Conservation (phyloP, 2,329 filamentous ascomycete species). For the Aspergillus alliaceus region DNA sequence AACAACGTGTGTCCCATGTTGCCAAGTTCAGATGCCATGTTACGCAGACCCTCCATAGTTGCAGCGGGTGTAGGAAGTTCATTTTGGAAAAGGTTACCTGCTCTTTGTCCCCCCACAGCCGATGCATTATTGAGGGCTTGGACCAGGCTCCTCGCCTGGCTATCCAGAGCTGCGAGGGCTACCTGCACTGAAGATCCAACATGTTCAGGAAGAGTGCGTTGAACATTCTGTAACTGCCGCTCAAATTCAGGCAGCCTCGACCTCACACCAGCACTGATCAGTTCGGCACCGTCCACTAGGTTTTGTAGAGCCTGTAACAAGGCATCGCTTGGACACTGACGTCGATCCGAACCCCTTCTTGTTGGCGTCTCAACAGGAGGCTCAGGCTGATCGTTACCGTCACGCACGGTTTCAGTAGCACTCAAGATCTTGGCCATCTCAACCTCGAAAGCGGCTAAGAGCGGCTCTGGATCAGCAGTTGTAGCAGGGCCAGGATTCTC, state of each 20-base stretch:
- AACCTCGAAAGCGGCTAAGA: conserved; percentile 41
- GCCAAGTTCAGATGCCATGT: conserved; percentile 43
- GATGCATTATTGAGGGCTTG: conserved; percentile 40
- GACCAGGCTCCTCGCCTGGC: conserved; percentile 37
- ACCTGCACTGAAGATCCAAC: conserved; percentile 36
- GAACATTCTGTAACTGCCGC: conserved; percentile 34
- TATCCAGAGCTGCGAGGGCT: conserved; percentile 37
- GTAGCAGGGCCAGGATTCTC: conserved; percentile 12
- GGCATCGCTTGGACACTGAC: conserved; percentile 29
- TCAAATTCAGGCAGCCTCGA: conserved; percentile 40
- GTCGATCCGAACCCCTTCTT: conserved; percentile 11
- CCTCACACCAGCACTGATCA: conserved; percentile 37
- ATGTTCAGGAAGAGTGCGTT: conserved; percentile 36
- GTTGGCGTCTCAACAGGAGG: conserved; percentile 11
- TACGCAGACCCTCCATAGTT: conserved; percentile 39
- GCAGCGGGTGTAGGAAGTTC: conserved; percentile 39
- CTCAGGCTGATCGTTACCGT: conserved; percentile 11
- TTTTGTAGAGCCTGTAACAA: conserved; percentile 35
- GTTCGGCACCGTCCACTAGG: conserved; percentile 35
- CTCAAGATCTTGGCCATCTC: conserved; percentile 39
- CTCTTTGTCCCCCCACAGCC: conserved; percentile 33
- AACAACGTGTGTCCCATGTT: conserved; percentile 40
- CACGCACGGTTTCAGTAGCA: conserved; percentile 13
- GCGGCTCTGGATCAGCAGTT: conserved; percentile 26
- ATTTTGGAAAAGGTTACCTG: conserved; percentile 36